Base-by-base conservation (phyloP, 2,329 filamentous ascomycete genomes). In the Stromatinia cepivora region DNA sequence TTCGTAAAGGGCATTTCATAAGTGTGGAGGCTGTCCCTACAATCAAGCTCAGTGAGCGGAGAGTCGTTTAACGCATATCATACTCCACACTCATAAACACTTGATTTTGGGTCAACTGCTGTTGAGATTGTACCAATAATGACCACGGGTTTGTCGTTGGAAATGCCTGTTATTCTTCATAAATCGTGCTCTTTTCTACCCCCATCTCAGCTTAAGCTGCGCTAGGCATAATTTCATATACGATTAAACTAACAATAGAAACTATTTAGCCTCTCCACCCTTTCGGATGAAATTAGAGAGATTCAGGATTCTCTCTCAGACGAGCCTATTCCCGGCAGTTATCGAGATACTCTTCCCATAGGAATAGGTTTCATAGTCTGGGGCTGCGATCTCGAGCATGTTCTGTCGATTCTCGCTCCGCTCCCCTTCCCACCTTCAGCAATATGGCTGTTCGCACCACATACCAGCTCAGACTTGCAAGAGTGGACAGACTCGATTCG, bases 401-500 rank as follows among this genome's bases (percentile, higher is more conserved):
- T 80, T 0, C 64, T 76, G 0, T 66, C 72, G 3, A 77, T 77
- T 5, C 75, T 84, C 8, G 45, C 72, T 50, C 71, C 76, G 25
- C 58, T 69, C n/a, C 63, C 74, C 77, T 39, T 70, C 0, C 76
- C 74, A 76, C 71, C 77, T 31, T 72, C 71, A n/a, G 84, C 82
- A 0, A 80, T 79, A 3, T 86, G 84, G 84, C 77, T 86, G 1
- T 86, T 84, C 68, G 82, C 82, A 0, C 80, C 84, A 4, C 50
- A 58, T 8, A 59, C 75, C 10, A 39, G 65, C 1, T 45, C 70
- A 2, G 76, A 79, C 25, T 71, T 80, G 2, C 66, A 71, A 11
- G 52, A 54, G 3, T 81, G 79, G 79, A 72, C 76, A 8, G 66
- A 72, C 13, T 69, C 70, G 0, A 75, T 81, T 10, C 69, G 77